Percentiles rank a stretch among this genome's conserved stretches.
Conservation (phyloP, 768 basidiomycete species). For the Suillus hirtellus region DNA sequence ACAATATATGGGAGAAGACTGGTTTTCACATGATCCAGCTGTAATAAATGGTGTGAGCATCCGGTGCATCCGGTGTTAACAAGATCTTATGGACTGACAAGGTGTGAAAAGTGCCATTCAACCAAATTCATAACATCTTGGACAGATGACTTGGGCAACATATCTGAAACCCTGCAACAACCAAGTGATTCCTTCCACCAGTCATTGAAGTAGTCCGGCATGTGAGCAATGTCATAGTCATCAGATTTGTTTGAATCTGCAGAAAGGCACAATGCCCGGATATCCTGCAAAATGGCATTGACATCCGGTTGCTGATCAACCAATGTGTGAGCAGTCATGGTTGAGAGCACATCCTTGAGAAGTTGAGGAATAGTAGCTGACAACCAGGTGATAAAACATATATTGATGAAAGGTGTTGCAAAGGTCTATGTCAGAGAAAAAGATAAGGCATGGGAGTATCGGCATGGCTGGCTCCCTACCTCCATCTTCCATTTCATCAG, state of each 20-base stretch:
- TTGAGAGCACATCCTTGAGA: not conserved
- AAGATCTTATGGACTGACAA: not conserved
- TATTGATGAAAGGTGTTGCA: not conserved
- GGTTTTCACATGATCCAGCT: not conserved
- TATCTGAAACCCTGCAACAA: not conserved
- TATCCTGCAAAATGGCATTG: not conserved
- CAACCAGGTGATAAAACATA: not conserved
- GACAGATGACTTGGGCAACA: conserved; percentile 3
- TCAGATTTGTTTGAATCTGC: not conserved
- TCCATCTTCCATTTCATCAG: too few relatives aligned
- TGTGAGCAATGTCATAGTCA: not conserved
- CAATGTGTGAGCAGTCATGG: not conserved
- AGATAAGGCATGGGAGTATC: not conserved
- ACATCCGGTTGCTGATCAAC: not conserved
- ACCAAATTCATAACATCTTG: conserved; percentile 4
- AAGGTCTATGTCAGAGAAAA: not conserved
- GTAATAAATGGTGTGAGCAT: not conserved
- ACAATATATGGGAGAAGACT: not conserved
- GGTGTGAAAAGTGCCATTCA: not conserved
- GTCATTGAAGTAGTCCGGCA: not conserved
- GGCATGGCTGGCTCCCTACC: not conserved
- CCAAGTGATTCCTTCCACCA: not conserved
- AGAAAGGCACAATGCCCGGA: not conserved
- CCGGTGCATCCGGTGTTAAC: too few relatives aligned
- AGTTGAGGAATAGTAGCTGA: not conserved